phyloP scores from a whole-genome alignment of 2,329 filamentous ascomycete genomes.

The Pseudogymnoascus sp. region DNA sequence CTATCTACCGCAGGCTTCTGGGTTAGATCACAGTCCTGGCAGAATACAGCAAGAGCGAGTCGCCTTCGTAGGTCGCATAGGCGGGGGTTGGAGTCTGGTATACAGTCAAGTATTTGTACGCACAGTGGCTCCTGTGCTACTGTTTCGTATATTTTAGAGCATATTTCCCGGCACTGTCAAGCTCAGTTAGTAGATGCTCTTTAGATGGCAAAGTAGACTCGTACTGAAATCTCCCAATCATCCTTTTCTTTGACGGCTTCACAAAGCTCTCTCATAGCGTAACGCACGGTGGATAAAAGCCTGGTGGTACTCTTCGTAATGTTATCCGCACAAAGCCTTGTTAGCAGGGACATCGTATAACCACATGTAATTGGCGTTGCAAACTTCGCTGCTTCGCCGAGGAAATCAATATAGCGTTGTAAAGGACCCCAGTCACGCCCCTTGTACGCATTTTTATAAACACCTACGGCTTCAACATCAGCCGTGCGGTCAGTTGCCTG shows the following conservation, averaged over 20 bases:
- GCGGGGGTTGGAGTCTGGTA: constrained; percentile 44
- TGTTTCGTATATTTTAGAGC: constrained; percentile 37
- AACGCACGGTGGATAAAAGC: constrained; percentile 33
- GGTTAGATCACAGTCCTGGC: constrained; percentile 39
- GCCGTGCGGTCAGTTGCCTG: background rate
- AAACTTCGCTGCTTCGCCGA: constrained; percentile 21
- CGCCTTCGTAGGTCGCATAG: constrained; percentile 55
- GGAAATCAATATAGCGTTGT: constrained; percentile 18
- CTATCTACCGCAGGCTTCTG: constrained; percentile 33
- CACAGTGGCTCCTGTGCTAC: constrained; percentile 44
- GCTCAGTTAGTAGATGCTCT: constrained; percentile 10
- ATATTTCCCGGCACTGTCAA: constrained; percentile 40
- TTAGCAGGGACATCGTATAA: constrained; percentile 38
- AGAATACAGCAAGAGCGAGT: constrained; percentile 56
- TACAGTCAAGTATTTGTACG: constrained; percentile 46
- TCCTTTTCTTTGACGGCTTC: constrained; percentile 31
- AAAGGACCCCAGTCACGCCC: constrained; percentile 21
- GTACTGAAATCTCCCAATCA: constrained; percentile 27
- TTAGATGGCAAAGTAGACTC: background rate
- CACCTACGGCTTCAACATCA: background rate
- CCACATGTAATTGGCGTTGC: constrained; percentile 17
- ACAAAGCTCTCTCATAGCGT: constrained; percentile 37
- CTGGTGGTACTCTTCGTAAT: constrained; percentile 37
- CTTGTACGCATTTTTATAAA: background rate
- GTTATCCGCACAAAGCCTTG: constrained; percentile 48